These are phyloP conservation scores for Pyrenopolyporus hunteri DNA, from an alignment of 495 filamentous ascomycete species.

Conservation along the genomic window DNA sequence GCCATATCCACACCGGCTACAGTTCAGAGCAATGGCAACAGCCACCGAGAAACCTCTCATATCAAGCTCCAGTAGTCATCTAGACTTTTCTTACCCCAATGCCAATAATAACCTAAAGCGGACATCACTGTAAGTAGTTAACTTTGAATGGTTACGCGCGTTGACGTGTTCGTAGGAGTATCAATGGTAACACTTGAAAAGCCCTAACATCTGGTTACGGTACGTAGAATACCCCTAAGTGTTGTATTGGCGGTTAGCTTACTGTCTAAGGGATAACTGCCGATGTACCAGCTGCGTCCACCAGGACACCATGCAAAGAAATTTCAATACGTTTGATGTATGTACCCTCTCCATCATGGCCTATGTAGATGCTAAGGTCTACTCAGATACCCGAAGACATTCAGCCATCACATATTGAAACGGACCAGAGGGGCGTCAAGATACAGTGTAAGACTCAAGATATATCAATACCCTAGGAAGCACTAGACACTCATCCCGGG, in stretches of 20 bases:
- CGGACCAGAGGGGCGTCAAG: slow-evolving; percentile 43
- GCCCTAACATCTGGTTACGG: slow-evolving; percentile 51
- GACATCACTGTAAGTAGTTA: slow-evolving; percentile 34
- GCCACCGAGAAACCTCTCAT: slow-evolving; percentile 18
- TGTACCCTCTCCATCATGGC: background rate
- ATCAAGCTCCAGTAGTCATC: slow-evolving; percentile 17
- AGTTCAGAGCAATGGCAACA: slow-evolving; percentile 16
- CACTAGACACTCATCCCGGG: slow-evolving; percentile 15
- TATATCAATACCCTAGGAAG: background rate
- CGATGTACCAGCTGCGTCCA: slow-evolving; percentile 76
- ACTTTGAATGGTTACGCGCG: background rate
- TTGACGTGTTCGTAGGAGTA: background rate
- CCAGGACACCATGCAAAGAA: slow-evolving; percentile 76
- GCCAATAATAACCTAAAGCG: slow-evolving; percentile 5
- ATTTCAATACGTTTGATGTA: slow-evolving; percentile 69
- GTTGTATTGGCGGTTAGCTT: background rate
- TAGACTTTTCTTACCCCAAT: slow-evolving; percentile 17
- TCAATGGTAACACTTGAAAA: slow-evolving; percentile 24
- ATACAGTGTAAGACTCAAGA: slow-evolving; percentile 49
- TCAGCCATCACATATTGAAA: slow-evolving; percentile 40
- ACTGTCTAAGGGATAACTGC: slow-evolving; percentile 70
- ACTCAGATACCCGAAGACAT: slow-evolving; percentile 60
- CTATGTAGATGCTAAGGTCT: slow-evolving; percentile 11
- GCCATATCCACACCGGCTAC: background rate
- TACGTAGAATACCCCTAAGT: slow-evolving; percentile 27